Percentiles rank a stretch among this genome's conserved stretches.
These are phyloP conservation scores for Pestalotiopsis sp. DNA, from an alignment of 2,329 filamentous ascomycete species.

Conservation along the genomic window DNA sequence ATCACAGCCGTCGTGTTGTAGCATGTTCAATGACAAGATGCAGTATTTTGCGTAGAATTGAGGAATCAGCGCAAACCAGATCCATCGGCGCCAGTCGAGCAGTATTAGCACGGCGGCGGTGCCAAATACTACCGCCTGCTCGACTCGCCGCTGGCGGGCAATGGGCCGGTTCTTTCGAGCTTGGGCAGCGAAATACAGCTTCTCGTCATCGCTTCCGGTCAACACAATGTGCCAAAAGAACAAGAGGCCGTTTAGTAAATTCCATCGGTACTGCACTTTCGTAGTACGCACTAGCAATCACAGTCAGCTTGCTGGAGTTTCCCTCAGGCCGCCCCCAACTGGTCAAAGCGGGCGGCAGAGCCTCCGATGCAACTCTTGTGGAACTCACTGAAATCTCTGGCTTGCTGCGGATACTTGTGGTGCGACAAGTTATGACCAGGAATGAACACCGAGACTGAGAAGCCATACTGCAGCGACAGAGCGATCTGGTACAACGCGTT, in stretches of 20 bases:
- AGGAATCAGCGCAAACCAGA: slow-evolving; percentile 18
- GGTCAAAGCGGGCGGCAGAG: background rate
- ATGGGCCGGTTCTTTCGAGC: slow-evolving; percentile 16
- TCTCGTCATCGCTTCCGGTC: slow-evolving; percentile 16
- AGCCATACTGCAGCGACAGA: slow-evolving; percentile 18
- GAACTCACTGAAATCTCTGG: slow-evolving; percentile 18
- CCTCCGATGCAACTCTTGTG: background rate
- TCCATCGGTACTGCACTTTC: slow-evolving; percentile 16
- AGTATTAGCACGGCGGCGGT: slow-evolving; percentile 13
- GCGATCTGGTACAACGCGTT: slow-evolving; percentile 16
- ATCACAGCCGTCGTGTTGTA: slow-evolving; percentile 18
- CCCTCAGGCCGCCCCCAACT: background rate
- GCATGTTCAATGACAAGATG: slow-evolving; percentile 14
- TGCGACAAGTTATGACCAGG: slow-evolving; percentile 17
- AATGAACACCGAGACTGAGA: slow-evolving; percentile 17
- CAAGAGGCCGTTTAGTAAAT: slow-evolving; percentile 16
- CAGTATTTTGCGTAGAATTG: slow-evolving; percentile 18
- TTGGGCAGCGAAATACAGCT: slow-evolving; percentile 17
- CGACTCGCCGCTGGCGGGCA: slow-evolving; percentile 13
- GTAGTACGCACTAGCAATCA: slow-evolving; percentile 16
- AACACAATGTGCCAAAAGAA: slow-evolving; percentile 18
- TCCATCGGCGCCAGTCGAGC: slow-evolving; percentile 19
- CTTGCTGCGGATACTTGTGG: slow-evolving; percentile 18
- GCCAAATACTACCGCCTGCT: slow-evolving; percentile 15
- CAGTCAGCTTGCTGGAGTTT: background rate